A percentile compares a stretch with the other conserved stretches of the same genome.
These are phyloP conservation scores for Talaromyces piceae DNA, from an alignment of 2,329 filamentous ascomycete genomes.

Conservation along the genomic window DNA sequence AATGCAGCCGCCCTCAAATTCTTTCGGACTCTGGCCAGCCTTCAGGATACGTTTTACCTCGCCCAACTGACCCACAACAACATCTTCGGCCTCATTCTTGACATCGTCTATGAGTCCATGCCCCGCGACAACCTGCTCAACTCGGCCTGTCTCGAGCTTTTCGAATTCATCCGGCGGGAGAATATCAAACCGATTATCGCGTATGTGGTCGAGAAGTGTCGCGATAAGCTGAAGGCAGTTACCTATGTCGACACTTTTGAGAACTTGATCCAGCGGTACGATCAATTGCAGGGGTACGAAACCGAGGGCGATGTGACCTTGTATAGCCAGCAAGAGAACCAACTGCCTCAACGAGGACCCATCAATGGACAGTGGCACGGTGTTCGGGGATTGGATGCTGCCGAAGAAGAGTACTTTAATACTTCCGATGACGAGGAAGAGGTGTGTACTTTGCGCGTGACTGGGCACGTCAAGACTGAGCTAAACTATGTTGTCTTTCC, in stretches of 20 bases:
- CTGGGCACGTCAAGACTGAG: neutral
- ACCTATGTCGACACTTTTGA: constrained; percentile 82
- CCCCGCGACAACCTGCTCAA: constrained; percentile 88
- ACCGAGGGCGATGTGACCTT: constrained; percentile 56
- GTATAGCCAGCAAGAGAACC: constrained; percentile 63
- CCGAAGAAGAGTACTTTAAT: constrained; percentile 93
- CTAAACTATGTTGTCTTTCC: constrained; percentile 9
- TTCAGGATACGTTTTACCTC: constrained; percentile 88
- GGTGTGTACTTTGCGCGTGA: constrained; percentile 20
- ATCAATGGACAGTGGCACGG: constrained; percentile 58
- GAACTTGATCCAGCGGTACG: constrained; percentile 66
- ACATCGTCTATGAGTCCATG: constrained; percentile 77
- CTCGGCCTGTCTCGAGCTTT: constrained; percentile 88
- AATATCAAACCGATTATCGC: constrained; percentile 72
- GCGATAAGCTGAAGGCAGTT: constrained; percentile 66
- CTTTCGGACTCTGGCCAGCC: constrained; percentile 75
- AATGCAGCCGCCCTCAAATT: constrained; percentile 76
- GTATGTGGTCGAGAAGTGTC: constrained; percentile 76
- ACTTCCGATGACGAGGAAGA: constrained; percentile 79
- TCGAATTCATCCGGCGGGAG: constrained; percentile 81
- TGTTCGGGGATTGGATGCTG: constrained; percentile 74
- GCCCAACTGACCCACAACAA: constrained; percentile 74
- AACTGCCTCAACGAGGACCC: constrained; percentile 37
- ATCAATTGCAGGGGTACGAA: constrained; percentile 65
- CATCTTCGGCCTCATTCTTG: constrained; percentile 74